Conservation (phyloP, 371 early-diverging fungal species). For the Rhizopus delemar region DNA sequence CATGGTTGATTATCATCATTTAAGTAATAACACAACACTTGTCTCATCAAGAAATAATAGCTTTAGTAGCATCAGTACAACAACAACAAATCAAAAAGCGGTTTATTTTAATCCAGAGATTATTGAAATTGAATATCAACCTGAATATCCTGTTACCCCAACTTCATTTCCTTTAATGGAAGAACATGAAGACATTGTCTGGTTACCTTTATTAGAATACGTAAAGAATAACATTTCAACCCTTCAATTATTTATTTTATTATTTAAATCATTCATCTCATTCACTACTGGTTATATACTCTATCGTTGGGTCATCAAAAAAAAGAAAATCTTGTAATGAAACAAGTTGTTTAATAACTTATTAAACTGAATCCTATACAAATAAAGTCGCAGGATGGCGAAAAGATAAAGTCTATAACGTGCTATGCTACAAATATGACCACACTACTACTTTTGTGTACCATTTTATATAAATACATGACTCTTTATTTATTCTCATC, state of each 20-base stretch:
- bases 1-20: neutral
- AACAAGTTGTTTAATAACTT: too few species aligned
- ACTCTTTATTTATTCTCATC: too few species aligned
- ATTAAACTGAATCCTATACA: too few species aligned
- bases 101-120: constrained; percentile 38
- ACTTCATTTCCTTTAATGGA: neutral
- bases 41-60: constrained; percentile 5
- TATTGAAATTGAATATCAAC: constrained; percentile 34
- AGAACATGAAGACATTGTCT: constrained; percentile 11
- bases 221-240: neutral
- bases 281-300: constrained; percentile 26
- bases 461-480: too few species aligned
- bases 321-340: too few species aligned
- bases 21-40: neutral
- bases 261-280: constrained; percentile 23
- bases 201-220: constrained; percentile 12
- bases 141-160: constrained; percentile 29
- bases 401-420: too few species aligned
- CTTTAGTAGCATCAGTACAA: constrained; percentile 10
- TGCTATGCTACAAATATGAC: too few species aligned
- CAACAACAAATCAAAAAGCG: constrained; percentile 5
- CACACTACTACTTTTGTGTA: too few species aligned
- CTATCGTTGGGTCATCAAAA: constrained; percentile 3
- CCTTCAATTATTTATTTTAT: neutral
- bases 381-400: too few species aligned